Base-by-base conservation (phyloP, 176 grass and related monocot species). In the Pontederia paniculata region DNA sequence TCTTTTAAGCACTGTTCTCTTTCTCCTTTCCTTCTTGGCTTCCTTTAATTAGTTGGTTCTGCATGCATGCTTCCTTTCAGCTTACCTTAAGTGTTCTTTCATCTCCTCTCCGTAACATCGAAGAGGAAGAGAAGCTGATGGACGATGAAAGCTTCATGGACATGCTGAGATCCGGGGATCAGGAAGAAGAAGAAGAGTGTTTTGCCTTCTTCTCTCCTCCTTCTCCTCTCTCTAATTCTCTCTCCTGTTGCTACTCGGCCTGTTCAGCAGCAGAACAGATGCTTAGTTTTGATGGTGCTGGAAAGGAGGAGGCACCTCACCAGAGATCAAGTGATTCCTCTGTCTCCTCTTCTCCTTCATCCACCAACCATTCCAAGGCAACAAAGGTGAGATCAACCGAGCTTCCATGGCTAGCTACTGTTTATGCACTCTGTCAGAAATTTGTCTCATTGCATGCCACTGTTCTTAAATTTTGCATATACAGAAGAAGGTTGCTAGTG, bases 111-210 rank as follows among this genome's bases (percentile, higher is more conserved):
- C n/a, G n/a, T n/a, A n/a, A n/a, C n/a, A 52, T 41, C 48, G 63
- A 66, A 42, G 14, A 66, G n/a, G 8, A 28, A 45, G 1, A 51
- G 0, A 14, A 17, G 15, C 44, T 16, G 8, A 64, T 64, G 61
- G 61, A 64, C 17, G 61, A 64, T 16, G 63, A 51, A 25, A 66
- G 48, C 25, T 66, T 66, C 47, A 66, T 66, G 16, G 63, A 66
- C 13, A 41, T 52, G 63, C 19, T 66, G 63, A 14, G 63, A 12
- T 41, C 63, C 2, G 63, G 48, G 17, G 63, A n/a, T n/a, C n/a
- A 66, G 48, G 63, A 52, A 52, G 63, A 66, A 16, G 63, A 18
- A n/a, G n/a, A n/a, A n/a, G n/a, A n/a, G n/a, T n/a, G n/a, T n/a
- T n/a, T n/a, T n/a, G n/a, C n/a, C n/a, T n/a, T n/a, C n/a, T n/a